Evolutionary conservation across 129 eudicot genomes (phyloP), one percentile per base, ranked within the genome.

Genomic region (Flaveria sonorensis): DNA sequence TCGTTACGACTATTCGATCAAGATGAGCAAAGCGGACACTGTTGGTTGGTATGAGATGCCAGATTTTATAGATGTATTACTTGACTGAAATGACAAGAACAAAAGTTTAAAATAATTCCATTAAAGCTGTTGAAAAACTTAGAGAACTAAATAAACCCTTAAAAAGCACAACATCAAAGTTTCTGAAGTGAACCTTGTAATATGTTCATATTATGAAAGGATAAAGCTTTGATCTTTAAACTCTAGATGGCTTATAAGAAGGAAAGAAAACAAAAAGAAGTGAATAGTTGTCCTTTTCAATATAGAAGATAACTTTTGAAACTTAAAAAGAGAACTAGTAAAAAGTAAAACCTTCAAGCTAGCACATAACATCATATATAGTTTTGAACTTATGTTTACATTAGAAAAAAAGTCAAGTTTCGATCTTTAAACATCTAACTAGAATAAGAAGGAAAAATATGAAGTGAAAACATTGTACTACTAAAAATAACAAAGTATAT

Each of bases 311-410:
- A 57, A 4, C 52, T 36, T 32, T 11, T 56, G 11, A 52, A 61
- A 59, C 60, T 23, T 13, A 18, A 15, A n/a, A 46, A 56, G 65
- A 55, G 5, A 56, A 60, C 5, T 48, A 48, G 53, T 48, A 14
- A 48, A 20, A 45, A 71, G 42, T 62, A 72, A 71, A 62, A 45
- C 68, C 73, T 79, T 48, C 47, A 72, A 79, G n/a, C n/a, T n/a
- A n/a, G 67, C 59, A 36, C 40, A 72, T 61, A 51, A 71, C 16
- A 51, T 78, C 70, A 68, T 28, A 28, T 28, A 28, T 9, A 43
- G 26, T 48, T 70, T 43, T 48, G 42, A 79, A 36, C 53, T 79
- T 71, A 48, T 67, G 39, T 77, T 9, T 77, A 46, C n/a, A 77
- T 32, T 15, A 65, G 10, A 36, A 57, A n/a, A 21, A 8, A 59